Conservation (phyloP, 768 basidiomycete species). For the Leucosporidium yakuticum region DNA sequence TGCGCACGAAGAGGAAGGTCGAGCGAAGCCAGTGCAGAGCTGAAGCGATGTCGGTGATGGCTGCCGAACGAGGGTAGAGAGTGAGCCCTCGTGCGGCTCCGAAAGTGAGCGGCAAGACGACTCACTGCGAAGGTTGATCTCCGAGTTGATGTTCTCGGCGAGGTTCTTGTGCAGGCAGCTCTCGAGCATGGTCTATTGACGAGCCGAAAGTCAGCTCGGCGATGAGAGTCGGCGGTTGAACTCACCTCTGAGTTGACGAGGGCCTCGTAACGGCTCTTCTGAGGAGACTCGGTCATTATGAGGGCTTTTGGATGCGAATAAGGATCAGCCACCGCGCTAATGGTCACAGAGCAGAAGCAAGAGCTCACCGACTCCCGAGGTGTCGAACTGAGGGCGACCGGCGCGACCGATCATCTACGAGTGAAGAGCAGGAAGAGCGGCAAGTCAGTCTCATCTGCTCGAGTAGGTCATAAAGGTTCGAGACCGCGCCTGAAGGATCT, state of each 20-base stretch:
- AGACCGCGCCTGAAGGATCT: conserved; percentile 66
- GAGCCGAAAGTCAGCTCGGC: conserved; percentile 45
- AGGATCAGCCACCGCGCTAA: neutral
- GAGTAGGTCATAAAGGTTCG: neutral
- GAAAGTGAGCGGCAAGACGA: neutral
- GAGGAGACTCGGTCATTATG: conserved; percentile 69
- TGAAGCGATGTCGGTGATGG: conserved; percentile 62
- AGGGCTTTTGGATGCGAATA: conserved; percentile 38
- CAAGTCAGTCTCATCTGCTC: neutral
- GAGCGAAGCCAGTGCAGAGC: conserved; percentile 77
- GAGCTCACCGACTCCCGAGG: conserved; percentile 61
- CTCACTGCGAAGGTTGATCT: conserved; percentile 59
- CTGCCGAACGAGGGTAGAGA: neutral
- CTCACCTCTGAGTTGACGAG: conserved; percentile 46
- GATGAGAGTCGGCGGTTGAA: neutral
- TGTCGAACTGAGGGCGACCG: conserved; percentile 52
- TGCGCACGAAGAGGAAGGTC: conserved; percentile 80
- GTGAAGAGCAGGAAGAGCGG: neutral
- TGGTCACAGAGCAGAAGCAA: neutral
- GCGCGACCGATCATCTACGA: conserved; percentile 77
- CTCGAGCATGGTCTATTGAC: conserved; percentile 66
- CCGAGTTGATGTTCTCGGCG: conserved; percentile 86
- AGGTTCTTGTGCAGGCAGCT: conserved; percentile 75
- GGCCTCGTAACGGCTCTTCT: conserved; percentile 65
- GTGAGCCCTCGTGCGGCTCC: no score